These are phyloP conservation scores for Kodamaea anthophila DNA, from an alignment of 1,139 yeast genomes.

Conservation along the genomic window DNA sequence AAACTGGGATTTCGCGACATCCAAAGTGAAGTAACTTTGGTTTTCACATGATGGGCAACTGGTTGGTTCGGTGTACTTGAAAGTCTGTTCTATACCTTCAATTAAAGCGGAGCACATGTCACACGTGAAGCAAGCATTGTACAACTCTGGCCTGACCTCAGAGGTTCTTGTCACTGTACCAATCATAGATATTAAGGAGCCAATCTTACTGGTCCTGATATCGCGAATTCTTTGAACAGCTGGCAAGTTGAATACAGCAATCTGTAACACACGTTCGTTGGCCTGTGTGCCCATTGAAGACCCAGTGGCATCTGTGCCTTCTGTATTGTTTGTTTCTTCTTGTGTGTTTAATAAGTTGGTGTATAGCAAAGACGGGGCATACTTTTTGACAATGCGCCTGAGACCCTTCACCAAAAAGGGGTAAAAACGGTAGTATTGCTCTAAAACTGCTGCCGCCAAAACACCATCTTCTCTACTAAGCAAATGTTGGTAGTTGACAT, in stretches of 20 bases:
- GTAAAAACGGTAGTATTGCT: slow-evolving; percentile 86
- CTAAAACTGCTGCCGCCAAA: slow-evolving; percentile 81
- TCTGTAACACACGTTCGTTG: slow-evolving; percentile 75
- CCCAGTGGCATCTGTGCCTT: slow-evolving; percentile 12
- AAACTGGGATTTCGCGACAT: slow-evolving; percentile 78
- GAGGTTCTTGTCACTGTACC: slow-evolving; percentile 97
- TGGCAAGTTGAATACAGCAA: slow-evolving; percentile 85
- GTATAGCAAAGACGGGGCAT: slow-evolving; percentile 69
- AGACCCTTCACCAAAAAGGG: slow-evolving; percentile 80
- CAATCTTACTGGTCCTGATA: slow-evolving; percentile 82
- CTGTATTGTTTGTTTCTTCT: slow-evolving; percentile 10
- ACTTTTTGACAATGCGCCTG: slow-evolving; percentile 61
- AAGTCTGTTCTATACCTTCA: slow-evolving; percentile 88
- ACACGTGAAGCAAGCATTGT: slow-evolving; percentile 82
- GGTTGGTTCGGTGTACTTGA: slow-evolving; percentile 92
- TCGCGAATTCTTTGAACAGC: slow-evolving; percentile 82
- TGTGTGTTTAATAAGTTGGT: slow-evolving; percentile 32
- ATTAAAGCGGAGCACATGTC: slow-evolving; percentile 81
- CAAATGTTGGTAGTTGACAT: slow-evolving; percentile 80
- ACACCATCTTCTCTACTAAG: slow-evolving; percentile 76
- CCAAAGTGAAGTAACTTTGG: slow-evolving; percentile 79
- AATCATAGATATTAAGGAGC: slow-evolving; percentile 75
- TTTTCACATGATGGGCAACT: slow-evolving; percentile 89
- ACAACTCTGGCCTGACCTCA: slow-evolving; percentile 94
- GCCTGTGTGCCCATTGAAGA: slow-evolving; percentile 27